Conservation (phyloP, 2,329 filamentous ascomycete genomes). For the Monosporascus sp. region DNA sequence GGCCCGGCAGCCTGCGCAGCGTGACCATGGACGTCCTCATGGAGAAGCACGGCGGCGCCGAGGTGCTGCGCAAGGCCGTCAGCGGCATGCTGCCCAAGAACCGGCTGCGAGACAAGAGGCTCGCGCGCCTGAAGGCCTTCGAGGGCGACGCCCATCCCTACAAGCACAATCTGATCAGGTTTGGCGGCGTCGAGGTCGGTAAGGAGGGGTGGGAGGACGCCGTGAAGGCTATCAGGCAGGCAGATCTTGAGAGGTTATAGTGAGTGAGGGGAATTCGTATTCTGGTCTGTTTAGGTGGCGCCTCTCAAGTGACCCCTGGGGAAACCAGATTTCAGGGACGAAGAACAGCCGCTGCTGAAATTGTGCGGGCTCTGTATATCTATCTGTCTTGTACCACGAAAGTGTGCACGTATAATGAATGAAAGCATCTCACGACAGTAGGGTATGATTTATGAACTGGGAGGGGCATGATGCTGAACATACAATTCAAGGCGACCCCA, state of each 20-base stretch:
- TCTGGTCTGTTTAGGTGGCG: neutral
- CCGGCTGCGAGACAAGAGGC: constrained; percentile 76
- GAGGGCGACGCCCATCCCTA: constrained; percentile 92
- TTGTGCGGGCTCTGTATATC: constrained; percentile 16
- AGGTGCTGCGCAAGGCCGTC: constrained; percentile 87
- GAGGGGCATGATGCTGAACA: too few relatives aligned
- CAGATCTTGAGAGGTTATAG: constrained; percentile 48
- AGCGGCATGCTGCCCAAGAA: constrained; percentile 99
- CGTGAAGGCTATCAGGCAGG: constrained; percentile 44
- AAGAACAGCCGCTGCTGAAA: neutral
- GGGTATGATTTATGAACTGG: neutral
- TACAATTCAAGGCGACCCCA: too few relatives aligned
- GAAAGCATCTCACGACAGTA: constrained; percentile 13
- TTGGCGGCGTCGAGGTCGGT: constrained; percentile 56
- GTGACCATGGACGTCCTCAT: constrained; percentile 96
- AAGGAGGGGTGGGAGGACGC: constrained; percentile 48
- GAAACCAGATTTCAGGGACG: neutral
- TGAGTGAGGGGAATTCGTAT: neutral
- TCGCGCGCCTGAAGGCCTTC: constrained; percentile 90
- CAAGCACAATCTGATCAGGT: constrained; percentile 76
- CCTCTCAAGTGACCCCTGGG: neutral
- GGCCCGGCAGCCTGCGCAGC: constrained; percentile 77
- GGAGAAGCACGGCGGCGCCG: constrained; percentile 86
- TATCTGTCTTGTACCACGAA: constrained; percentile 18
- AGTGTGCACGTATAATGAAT: constrained; percentile 18